Base-by-base conservation (phyloP, 2,329 filamentous ascomycete species). In the Endoconidiophora laricicola region DNA sequence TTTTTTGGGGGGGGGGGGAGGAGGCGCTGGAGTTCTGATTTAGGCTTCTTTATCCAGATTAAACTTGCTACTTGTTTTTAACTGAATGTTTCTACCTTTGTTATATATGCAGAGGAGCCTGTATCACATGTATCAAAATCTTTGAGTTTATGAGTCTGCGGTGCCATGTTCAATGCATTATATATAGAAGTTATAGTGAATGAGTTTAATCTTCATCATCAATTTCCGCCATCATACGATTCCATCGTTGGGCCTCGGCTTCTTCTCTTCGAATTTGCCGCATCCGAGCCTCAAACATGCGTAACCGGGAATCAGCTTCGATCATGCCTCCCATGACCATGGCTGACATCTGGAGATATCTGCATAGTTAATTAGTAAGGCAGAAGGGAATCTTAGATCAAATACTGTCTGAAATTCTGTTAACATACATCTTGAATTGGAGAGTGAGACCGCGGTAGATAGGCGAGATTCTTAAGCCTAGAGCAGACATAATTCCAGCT, bases 331-430 rank as follows among this genome's bases (percentile, higher is more conserved):
- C 84, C 33, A 86, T 59, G n/a, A 83, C 79, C 83, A 88, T 88
- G 54, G 78, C 80, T n/a, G 80, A 84, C 81, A 87, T 86, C 62
- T 87, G 83, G 14, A 88, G 68, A 60, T 86, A 90, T 26, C 84
- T 88, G 20, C n/a, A 45, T 14, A 29, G 26, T 40, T 20, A n/a
- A 44, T 53, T 45, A 49, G 46, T 39, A 22, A 29, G 20, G n/a
- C 22, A 22, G 14, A 26, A 10, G 16, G 36, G 12, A 46, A 36
- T 47, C 41, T 22, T 6, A 26, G 42, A 46, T 33, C 33, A 44
- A n/a, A n/a, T 16, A 6, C 6, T 6, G 3, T 6, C 9, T 20
- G 18, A 37, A 7, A 36, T 16, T 22, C n/a, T 33, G 23, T 36
- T 33, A 24, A 66, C 76, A 59, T 72, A 85, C 81, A 83, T 78